A percentile compares a stretch with the other conserved stretches of the same genome.
Evolutionary conservation across 306 rosid genomes (phyloP).

Genomic region (Fagus crenata): DNA sequence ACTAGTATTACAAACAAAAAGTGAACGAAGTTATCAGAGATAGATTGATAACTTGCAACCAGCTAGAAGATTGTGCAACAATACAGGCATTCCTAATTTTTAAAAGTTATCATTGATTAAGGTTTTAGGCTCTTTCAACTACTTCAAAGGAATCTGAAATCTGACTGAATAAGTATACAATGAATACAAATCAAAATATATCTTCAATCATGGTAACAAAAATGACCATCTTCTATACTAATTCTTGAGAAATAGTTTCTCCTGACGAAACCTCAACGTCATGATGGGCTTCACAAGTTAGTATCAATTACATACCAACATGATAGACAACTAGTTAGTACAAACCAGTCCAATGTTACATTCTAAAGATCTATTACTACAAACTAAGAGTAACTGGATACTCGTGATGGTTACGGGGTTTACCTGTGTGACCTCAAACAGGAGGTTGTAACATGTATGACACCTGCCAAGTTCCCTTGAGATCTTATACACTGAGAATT

Average conservation of each 20-base stretch:
- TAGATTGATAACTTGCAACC: too few relatives aligned
- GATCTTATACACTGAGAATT: not conserved
- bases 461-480: not conserved
- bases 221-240: not conserved
- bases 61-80: too few relatives aligned
- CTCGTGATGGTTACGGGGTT: not conserved
- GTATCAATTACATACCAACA: not conserved
- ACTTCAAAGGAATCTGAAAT: not conserved
- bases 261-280: not conserved
- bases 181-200: not conserved
- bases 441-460: not conserved
- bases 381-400: not conserved
- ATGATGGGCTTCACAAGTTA: not conserved
- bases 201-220: not conserved
- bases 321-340: not conserved
- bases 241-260: not conserved
- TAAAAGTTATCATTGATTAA: too few relatives aligned
- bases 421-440: not conserved
- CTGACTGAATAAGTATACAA: not conserved
- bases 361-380: not conserved
- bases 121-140: not conserved
- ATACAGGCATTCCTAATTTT: too few relatives aligned
- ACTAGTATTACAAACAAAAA: too few relatives aligned
- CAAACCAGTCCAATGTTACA: slow-evolving; percentile 4
- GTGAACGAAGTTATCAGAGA: too few relatives aligned